Conservation (phyloP, 1,284 basidiomycete genomes). For the Cryptococcus jaspeensis region DNA sequence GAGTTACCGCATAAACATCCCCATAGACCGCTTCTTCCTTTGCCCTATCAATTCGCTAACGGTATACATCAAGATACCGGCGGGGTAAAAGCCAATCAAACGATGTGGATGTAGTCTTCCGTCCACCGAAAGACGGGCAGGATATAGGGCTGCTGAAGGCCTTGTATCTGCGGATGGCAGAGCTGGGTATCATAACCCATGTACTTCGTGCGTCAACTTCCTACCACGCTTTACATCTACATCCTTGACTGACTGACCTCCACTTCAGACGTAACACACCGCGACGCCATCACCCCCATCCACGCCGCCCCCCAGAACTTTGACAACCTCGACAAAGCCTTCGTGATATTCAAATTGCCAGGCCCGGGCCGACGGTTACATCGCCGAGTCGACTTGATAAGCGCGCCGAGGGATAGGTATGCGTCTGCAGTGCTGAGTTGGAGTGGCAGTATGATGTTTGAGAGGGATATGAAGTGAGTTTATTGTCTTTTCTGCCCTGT, state of each 20-base stretch:
- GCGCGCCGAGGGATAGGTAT: constrained; percentile 43
- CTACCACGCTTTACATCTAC: not conserved
- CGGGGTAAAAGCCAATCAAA: constrained; percentile 46
- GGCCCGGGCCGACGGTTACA: constrained; percentile 26
- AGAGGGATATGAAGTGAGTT: constrained; percentile 48
- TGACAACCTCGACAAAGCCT: constrained; percentile 51
- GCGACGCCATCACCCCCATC: constrained; percentile 25
- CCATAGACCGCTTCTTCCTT: no score
- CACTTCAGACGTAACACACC: constrained; percentile 31
- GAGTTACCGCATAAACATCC: constrained; percentile 7
- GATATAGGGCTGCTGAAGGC: constrained; percentile 37
- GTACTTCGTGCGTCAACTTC: constrained; percentile 43
- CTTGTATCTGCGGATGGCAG: constrained; percentile 33
- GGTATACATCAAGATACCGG: constrained; percentile 32
- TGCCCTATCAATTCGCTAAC: not conserved
- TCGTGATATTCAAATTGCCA: constrained; percentile 38
- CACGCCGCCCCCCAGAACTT: constrained; percentile 45
- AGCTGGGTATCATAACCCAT: constrained; percentile 46
- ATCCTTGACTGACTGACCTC: not conserved
- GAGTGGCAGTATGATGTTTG: constrained; percentile 53
- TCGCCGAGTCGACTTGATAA: constrained; percentile 49
- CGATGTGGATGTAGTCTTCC: constrained; percentile 50
- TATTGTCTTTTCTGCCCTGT: not conserved
- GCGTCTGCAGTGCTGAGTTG: constrained; percentile 48
- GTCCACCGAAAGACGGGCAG: constrained; percentile 36